These are phyloP conservation scores for Phanerodontia chrysosporium DNA, from an alignment of 768 basidiomycete species.

Conservation along the genomic window DNA sequence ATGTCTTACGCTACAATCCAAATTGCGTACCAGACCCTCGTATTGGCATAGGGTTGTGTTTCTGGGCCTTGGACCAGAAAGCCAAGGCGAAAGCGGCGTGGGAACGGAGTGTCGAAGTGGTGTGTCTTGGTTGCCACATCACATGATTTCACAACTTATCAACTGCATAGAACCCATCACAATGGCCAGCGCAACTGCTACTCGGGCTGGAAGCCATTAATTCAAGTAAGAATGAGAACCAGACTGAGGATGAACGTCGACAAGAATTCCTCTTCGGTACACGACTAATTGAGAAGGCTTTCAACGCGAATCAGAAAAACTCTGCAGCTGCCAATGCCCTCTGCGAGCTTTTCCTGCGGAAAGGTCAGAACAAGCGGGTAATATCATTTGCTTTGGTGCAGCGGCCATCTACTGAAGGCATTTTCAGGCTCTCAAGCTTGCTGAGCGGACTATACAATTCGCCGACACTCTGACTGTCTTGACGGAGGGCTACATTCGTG, in stretches of 20 bases:
- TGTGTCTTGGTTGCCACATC: conserved; percentile 33
- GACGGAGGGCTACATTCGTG: conserved; percentile 81
- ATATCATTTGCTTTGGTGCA: neutral
- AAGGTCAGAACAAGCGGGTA: conserved; percentile 60
- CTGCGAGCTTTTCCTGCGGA: conserved; percentile 73
- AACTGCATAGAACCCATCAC: conserved; percentile 58
- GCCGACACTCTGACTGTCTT: conserved; percentile 83
- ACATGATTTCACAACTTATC: neutral
- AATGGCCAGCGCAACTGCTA: conserved; percentile 77
- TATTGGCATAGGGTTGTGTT: conserved; percentile 91
- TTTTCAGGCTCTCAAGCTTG: conserved; percentile 89
- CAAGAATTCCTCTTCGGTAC: conserved; percentile 61
- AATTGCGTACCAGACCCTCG: conserved; percentile 87
- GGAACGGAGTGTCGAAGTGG: conserved; percentile 84
- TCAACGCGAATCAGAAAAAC: conserved; percentile 73
- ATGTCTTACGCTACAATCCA: conserved; percentile 74
- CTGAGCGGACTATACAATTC: conserved; percentile 91
- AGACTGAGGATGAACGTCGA: conserved; percentile 58
- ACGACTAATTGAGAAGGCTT: conserved; percentile 69
- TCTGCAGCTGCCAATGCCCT: conserved; percentile 83
- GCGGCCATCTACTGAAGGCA: no score
- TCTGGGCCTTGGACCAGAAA: conserved; percentile 86
- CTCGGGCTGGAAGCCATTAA: conserved; percentile 88
- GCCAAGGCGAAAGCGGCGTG: conserved; percentile 83
- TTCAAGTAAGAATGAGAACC: conserved; percentile 67